Evolutionary conservation across 2,329 filamentous ascomycete species (phyloP).

Genomic region (Diaporthe sp.): DNA sequence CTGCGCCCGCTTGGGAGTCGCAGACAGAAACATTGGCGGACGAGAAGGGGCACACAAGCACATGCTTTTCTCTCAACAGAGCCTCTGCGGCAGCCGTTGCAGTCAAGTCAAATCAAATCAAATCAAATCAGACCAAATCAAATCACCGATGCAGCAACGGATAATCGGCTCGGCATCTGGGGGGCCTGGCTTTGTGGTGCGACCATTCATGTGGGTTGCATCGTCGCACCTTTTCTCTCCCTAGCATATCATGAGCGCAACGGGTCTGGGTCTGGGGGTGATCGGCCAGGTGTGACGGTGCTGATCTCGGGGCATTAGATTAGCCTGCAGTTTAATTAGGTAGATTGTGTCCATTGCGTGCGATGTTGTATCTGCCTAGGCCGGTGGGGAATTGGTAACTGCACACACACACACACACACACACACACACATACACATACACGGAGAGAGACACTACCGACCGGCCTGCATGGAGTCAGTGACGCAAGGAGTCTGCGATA

Average conservation of each 20-base stretch:
- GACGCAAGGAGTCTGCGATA: neutral
- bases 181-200: conserved; percentile 6
- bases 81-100: neutral
- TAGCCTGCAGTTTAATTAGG: conserved; percentile 20
- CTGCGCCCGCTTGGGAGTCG: neutral
- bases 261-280: conserved; percentile 3
- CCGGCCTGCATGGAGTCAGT: neutral
- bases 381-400: neutral
- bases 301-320: conserved; percentile 28
- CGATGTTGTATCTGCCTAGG: neutral
- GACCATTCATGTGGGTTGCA: conserved; percentile 25
- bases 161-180: conserved; percentile 28
- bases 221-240: conserved; percentile 7
- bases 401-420: neutral
- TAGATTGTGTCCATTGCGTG: neutral
- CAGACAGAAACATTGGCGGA: neutral
- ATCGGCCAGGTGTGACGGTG: conserved; percentile 18
- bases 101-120: neutral
- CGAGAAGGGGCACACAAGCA: neutral
- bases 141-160: conserved; percentile 20
- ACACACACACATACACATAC: neutral
- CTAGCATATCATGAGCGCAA: neutral
- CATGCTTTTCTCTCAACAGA: neutral
- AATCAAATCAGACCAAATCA: neutral
- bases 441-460: neutral